Conservation (phyloP, 148 eudicot species). For the Persicaria tinctoria region DNA sequence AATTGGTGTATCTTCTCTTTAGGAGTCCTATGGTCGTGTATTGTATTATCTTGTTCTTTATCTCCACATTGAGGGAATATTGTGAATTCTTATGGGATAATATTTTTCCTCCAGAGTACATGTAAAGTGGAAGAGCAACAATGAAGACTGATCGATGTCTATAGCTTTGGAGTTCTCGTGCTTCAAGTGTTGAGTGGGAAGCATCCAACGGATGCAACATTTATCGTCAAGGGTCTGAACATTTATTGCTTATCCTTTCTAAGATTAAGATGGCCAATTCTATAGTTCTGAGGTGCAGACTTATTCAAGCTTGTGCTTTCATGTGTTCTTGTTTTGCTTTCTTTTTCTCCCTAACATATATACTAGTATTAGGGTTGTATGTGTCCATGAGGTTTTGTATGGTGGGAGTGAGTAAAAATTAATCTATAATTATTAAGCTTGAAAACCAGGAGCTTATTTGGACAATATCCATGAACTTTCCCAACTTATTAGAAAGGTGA, state of each 20-base stretch:
- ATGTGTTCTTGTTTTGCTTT: too few relatives aligned
- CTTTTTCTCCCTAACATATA: neutral
- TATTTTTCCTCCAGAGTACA: slow-evolving; percentile 65
- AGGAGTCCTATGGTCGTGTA: neutral
- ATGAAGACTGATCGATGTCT: slow-evolving; percentile 95
- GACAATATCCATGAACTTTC: too few relatives aligned
- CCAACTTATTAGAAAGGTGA: neutral
- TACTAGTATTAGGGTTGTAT: neutral
- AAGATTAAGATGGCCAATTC: neutral
- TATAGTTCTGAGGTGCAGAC: neutral
- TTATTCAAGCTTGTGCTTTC: neutral
- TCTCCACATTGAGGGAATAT: neutral
- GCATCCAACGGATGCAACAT: slow-evolving; percentile 95
- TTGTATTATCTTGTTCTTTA: neutral
- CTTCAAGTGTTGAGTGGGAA: slow-evolving; percentile 90
- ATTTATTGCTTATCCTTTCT: neutral
- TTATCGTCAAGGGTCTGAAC: slow-evolving; percentile 93
- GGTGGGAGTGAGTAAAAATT: too few relatives aligned
- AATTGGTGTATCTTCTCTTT: neutral
- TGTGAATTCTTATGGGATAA: neutral
- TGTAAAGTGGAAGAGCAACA: slow-evolving; percentile 99
- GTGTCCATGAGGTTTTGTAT: too few relatives aligned
- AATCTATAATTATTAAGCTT: too few relatives aligned
- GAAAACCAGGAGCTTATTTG: too few relatives aligned
- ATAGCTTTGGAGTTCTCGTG: slow-evolving; percentile 89